These are phyloP conservation scores for Peronospora tabacina DNA, from an alignment of 352 stramenopile species.

Conservation along the genomic window DNA sequence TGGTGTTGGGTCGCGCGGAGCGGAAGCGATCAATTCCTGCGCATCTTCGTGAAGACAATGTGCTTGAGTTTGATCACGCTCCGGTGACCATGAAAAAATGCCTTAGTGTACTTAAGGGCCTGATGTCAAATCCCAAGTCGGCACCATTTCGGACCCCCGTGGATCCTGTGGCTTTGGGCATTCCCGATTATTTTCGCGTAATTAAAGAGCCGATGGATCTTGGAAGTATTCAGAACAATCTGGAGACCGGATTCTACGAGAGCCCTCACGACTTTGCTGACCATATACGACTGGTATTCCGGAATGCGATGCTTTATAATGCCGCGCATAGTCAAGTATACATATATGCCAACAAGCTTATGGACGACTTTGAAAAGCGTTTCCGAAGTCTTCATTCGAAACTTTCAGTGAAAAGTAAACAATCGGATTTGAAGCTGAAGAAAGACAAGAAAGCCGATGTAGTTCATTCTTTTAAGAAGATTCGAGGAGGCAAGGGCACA, in stretches of 20 bases:
- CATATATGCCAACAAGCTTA: slow-evolving; percentile 86
- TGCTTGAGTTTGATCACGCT: slow-evolving; percentile 66
- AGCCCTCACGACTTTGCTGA: slow-evolving; percentile 85
- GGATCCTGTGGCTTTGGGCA: slow-evolving; percentile 87
- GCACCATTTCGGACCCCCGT: slow-evolving; percentile 90
- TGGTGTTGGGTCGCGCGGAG: slow-evolving; percentile 53
- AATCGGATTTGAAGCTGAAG: slow-evolving; percentile 48
- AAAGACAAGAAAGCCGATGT: slow-evolving; percentile 55
- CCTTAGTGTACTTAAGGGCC: slow-evolving; percentile 59
- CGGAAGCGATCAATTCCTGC: slow-evolving; percentile 67
- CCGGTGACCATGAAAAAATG: slow-evolving; percentile 76
- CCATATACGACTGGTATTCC: slow-evolving; percentile 95
- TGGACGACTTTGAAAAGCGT: slow-evolving; percentile 89
- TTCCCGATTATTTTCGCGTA: slow-evolving; percentile 93
- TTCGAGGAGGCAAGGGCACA: slow-evolving; percentile 61
- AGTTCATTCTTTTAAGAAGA: slow-evolving; percentile 56
- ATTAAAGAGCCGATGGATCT: slow-evolving; percentile 99
- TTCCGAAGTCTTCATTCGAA: slow-evolving; percentile 68
- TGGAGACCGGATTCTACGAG: slow-evolving; percentile 84
- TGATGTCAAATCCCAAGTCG: slow-evolving; percentile 76
- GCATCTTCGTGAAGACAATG: slow-evolving; percentile 75
- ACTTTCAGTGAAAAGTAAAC: slow-evolving; percentile 40
- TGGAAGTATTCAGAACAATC: slow-evolving; percentile 89
- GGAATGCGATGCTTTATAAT: slow-evolving; percentile 98
- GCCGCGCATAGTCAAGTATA: slow-evolving; percentile 93